Base-by-base conservation (phyloP, 495 filamentous ascomycete species). In the Monascus purpureus region DNA sequence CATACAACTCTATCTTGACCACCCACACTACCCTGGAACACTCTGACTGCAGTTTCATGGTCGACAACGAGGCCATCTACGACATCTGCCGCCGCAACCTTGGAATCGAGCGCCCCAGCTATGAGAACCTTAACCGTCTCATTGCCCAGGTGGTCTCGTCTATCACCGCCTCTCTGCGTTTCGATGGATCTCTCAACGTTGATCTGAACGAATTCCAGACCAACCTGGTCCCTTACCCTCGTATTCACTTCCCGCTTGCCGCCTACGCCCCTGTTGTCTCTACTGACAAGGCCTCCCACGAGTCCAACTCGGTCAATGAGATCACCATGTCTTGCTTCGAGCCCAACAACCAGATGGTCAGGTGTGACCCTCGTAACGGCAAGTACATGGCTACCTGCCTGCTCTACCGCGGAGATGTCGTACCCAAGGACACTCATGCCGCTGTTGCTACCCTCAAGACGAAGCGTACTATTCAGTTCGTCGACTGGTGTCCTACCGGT, bases 191-290 rank as follows among this genome's bases (percentile, higher is more conserved):
- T 39, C 83, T 97, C 43, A 97, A 97, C 66, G 90, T 97, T 65
- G 90, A 97, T 64, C 70, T 97, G 26, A 93, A 93, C 66, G 90
- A 97, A 67, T 97, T 97, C 76, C 90, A 97, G 75, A 97, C 90
- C 61, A 97, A 97, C 67, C 63, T 97, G 53, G 90, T 97, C 26
- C 90, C 90, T 31, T 97, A 93, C 64, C 90, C 90, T 40, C 88
- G 90, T 69, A 96, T 97, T 55, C 90, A 97, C 67, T 97, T 94
- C 75, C 90, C 90, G 40, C 75, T 97, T 40, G 87, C 94, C 46
- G 84, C 84, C 51, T 97, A 97, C 59, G 73, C 90, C 23, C 90
- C 90, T 16, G 81, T 97, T 45, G 75, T 96, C 58, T 93, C 87
- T 41, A 78, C 84, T 34, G 77, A 78, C 55, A 94, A 92, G 73